phyloP scores from a whole-genome alignment of 2,329 filamentous ascomycete genomes.

The Penicillium sp. region DNA sequence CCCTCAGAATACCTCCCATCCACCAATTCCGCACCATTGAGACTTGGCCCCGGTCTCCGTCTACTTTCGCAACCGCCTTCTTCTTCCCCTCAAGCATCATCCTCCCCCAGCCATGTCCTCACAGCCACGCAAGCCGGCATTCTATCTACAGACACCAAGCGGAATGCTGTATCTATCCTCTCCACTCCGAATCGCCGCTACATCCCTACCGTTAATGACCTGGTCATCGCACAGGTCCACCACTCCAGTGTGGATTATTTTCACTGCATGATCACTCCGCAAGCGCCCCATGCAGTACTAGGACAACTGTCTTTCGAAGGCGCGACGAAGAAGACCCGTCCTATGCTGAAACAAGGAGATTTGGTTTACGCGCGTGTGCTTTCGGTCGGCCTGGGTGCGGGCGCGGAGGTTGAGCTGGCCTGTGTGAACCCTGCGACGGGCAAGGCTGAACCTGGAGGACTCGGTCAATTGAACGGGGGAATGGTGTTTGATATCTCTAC shows the following conservation, averaged over 20 bases:
- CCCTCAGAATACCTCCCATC: conserved; percentile 58
- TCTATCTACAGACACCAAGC: conserved; percentile 32
- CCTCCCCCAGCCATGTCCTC: conserved; percentile 48
- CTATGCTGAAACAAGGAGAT: conserved; percentile 62
- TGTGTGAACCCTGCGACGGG: conserved; percentile 80
- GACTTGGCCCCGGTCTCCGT: conserved; percentile 76
- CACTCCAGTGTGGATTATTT: conserved; percentile 68
- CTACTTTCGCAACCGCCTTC: too few species aligned
- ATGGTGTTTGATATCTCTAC: conserved; percentile 77
- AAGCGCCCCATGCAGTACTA: conserved; percentile 57
- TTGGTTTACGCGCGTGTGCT: conserved; percentile 82
- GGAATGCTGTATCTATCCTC: conserved; percentile 33
- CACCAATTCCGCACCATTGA: conserved; percentile 58
- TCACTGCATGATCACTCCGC: conserved; percentile 63
- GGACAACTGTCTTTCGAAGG: conserved; percentile 87
- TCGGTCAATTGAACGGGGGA: conserved; percentile 73
- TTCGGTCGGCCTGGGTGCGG: conserved; percentile 66
- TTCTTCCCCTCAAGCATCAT: too few species aligned
- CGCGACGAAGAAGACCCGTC: conserved; percentile 83
- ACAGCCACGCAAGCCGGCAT: conserved; percentile 32
- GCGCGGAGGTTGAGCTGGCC: conserved; percentile 82
- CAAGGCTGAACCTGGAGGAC: conserved; percentile 77
- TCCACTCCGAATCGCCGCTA: conserved; percentile 53
- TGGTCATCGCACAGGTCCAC: conserved; percentile 78
- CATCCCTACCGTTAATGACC: conserved; percentile 66